Percentiles rank a stretch among this genome's conserved stretches.
phyloP scores from a whole-genome alignment of 495 filamentous ascomycete species.

The Daldinia caldariorum region DNA sequence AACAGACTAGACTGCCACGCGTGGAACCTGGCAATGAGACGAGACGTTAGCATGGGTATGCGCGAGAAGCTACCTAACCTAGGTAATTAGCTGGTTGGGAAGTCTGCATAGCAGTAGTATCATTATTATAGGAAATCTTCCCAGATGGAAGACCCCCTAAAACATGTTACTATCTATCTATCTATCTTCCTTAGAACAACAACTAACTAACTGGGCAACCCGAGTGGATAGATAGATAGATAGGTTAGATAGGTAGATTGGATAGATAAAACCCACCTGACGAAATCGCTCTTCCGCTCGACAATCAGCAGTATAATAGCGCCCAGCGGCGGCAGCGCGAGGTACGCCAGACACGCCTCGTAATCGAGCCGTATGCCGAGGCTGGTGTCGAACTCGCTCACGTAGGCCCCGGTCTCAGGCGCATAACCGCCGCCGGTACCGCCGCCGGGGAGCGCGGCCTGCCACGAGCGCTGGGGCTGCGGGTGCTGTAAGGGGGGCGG shows the following conservation, averaged over 20 bases:
- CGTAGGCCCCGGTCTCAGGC: slow-evolving; percentile 48
- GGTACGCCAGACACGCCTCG: slow-evolving; percentile 91
- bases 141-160: background rate
- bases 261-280: slow-evolving; percentile 70
- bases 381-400: slow-evolving; percentile 75
- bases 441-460: slow-evolving; percentile 12
- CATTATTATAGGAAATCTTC: background rate
- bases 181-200: too few species aligned
- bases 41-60: slow-evolving; percentile 21
- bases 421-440: slow-evolving; percentile 22
- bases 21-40: slow-evolving; percentile 82
- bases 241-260: too few species aligned
- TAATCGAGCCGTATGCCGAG: slow-evolving; percentile 75
- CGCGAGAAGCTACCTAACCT: background rate
- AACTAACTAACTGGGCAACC: too few species aligned
- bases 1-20: slow-evolving; percentile 93
- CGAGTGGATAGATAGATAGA: too few species aligned
- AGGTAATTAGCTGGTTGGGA: background rate
- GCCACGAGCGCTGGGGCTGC: slow-evolving; percentile 62
- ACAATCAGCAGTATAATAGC: slow-evolving; percentile 83
- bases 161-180: background rate
- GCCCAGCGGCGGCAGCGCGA: slow-evolving; percentile 86
- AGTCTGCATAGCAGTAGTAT: background rate
- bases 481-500: slow-evolving; percentile 62
- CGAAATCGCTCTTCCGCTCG: slow-evolving; percentile 96